Evolutionary conservation across 1,284 basidiomycete genomes (phyloP).

Genomic region (Clitocybe nebularis): DNA sequence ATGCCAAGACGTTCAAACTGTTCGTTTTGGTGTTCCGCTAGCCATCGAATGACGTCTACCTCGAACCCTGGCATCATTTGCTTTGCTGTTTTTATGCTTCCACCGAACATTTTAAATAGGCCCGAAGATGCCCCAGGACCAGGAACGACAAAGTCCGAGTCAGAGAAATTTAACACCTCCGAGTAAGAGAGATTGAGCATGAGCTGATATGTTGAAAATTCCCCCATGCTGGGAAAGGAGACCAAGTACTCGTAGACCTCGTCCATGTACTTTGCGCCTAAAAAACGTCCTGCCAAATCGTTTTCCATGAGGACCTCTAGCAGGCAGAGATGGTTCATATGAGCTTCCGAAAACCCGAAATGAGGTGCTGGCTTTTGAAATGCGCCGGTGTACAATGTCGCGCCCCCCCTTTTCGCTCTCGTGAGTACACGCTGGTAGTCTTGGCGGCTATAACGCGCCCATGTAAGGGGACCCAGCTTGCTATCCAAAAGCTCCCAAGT

Average conservation of each 20-base stretch:
- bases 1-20: slow-evolving; percentile 53
- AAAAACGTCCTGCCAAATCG: slow-evolving; percentile 38
- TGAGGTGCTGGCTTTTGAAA: slow-evolving; percentile 61
- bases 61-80: slow-evolving; percentile 33
- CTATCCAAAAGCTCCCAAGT: slow-evolving; percentile 55
- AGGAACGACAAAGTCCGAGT: slow-evolving; percentile 57
- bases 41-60: slow-evolving; percentile 53
- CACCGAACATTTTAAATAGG: slow-evolving; percentile 49
- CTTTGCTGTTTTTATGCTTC: slow-evolving; percentile 27
- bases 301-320: slow-evolving; percentile 55
- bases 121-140: slow-evolving; percentile 57
- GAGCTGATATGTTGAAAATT: slow-evolving; percentile 57
- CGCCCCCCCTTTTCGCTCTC: slow-evolving; percentile 30
- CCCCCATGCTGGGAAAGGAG: slow-evolving; percentile 58
- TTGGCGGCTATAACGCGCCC: slow-evolving; percentile 42
- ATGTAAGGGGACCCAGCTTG: slow-evolving; percentile 48
- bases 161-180: slow-evolving; percentile 49
- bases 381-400: slow-evolving; percentile 54
- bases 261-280: slow-evolving; percentile 39
- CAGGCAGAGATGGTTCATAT: slow-evolving; percentile 52
- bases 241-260: slow-evolving; percentile 53
- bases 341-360: slow-evolving; percentile 38
- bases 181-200: slow-evolving; percentile 55
- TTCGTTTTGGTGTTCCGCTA: slow-evolving; percentile 46
- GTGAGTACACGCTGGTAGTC: slow-evolving; percentile 46